These are phyloP conservation scores for Pyrenophora graminea DNA, from an alignment of 2,329 filamentous ascomycete species.

Conservation along the genomic window DNA sequence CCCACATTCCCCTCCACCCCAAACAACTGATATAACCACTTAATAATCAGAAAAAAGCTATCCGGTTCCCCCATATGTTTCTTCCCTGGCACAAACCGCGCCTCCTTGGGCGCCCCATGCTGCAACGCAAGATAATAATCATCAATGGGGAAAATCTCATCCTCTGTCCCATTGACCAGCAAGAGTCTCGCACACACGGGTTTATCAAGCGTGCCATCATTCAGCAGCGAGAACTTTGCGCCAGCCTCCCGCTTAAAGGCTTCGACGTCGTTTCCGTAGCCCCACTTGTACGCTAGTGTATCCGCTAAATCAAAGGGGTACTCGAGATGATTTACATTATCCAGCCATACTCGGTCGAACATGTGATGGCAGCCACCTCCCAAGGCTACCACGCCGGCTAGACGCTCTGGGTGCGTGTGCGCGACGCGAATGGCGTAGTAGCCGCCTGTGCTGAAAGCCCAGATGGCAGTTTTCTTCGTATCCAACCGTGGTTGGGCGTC, in stretches of 20 bases:
- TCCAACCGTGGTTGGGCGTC: slow-evolving; percentile 54
- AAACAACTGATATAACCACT: slow-evolving; percentile 56
- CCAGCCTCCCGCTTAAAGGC: slow-evolving; percentile 55
- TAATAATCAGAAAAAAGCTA: slow-evolving; percentile 54
- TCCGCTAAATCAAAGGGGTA: slow-evolving; percentile 63
- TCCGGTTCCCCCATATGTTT: slow-evolving; percentile 60
- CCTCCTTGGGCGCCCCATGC: slow-evolving; percentile 59
- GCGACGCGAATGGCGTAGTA: slow-evolving; percentile 63
- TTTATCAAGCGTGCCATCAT: slow-evolving; percentile 59
- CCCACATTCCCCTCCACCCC: slow-evolving; percentile 49
- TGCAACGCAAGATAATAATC: slow-evolving; percentile 61
- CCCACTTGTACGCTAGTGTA: slow-evolving; percentile 56
- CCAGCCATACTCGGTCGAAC: slow-evolving; percentile 61
- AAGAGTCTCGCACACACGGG: slow-evolving; percentile 55
- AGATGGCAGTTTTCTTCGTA: slow-evolving; percentile 54
- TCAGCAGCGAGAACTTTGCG: slow-evolving; percentile 58
- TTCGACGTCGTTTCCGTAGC: slow-evolving; percentile 44
- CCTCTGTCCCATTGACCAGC: slow-evolving; percentile 62
- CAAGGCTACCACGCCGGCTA: slow-evolving; percentile 58
- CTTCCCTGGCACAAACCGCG: slow-evolving; percentile 48
- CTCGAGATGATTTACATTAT: slow-evolving; percentile 60
- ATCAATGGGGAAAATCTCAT: slow-evolving; percentile 67
- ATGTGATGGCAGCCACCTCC: slow-evolving; percentile 62
- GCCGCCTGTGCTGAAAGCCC: slow-evolving; percentile 63
- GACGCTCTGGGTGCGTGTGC: slow-evolving; percentile 59